A percentile compares a stretch with the other conserved stretches of the same genome.
These are phyloP conservation scores for Gnaphalium uliginosum DNA, from an alignment of 129 eudicot genomes.

Conservation along the genomic window DNA sequence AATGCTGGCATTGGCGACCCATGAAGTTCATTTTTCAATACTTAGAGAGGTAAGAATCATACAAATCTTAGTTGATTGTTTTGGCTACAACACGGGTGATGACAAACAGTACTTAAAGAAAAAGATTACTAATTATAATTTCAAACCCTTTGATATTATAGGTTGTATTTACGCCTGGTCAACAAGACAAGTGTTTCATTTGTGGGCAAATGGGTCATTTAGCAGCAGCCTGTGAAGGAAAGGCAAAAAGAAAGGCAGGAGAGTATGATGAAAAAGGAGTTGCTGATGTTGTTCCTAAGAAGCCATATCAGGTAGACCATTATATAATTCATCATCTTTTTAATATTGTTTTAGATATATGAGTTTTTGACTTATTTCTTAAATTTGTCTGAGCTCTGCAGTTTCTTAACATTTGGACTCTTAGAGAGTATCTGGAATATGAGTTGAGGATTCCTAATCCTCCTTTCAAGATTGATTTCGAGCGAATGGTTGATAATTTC, in stretches of 20 bases:
- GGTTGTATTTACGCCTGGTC: constrained; percentile 46
- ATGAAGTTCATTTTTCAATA: constrained; percentile 51
- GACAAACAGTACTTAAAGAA: neutral
- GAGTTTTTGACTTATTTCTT: too few relatives aligned
- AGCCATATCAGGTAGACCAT: constrained; percentile 56
- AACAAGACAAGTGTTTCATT: constrained; percentile 49
- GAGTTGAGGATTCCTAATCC: constrained; percentile 71
- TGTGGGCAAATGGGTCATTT: constrained; percentile 29
- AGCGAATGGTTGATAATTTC: constrained; percentile 71
- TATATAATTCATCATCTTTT: neutral
- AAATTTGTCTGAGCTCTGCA: constrained; percentile 13
- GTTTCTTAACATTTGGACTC: constrained; percentile 51
- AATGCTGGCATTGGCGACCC: constrained; percentile 72
- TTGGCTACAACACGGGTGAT: neutral
- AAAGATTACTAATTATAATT: neutral
- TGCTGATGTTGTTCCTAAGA: constrained; percentile 59
- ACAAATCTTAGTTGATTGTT: neutral
- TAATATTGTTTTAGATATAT: neutral
- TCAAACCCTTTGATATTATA: neutral
- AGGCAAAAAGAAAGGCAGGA: constrained; percentile 25
- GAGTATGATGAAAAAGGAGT: constrained; percentile 69
- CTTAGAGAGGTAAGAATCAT: constrained; percentile 60
- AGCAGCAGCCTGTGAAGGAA: constrained; percentile 29
- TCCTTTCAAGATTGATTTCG: constrained; percentile 63
- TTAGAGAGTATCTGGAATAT: constrained; percentile 69